Percentiles rank a stretch among this genome's conserved stretches.
Evolutionary conservation across 164 flowering plant genomes (phyloP).

Genomic region (Piper betle): DNA sequence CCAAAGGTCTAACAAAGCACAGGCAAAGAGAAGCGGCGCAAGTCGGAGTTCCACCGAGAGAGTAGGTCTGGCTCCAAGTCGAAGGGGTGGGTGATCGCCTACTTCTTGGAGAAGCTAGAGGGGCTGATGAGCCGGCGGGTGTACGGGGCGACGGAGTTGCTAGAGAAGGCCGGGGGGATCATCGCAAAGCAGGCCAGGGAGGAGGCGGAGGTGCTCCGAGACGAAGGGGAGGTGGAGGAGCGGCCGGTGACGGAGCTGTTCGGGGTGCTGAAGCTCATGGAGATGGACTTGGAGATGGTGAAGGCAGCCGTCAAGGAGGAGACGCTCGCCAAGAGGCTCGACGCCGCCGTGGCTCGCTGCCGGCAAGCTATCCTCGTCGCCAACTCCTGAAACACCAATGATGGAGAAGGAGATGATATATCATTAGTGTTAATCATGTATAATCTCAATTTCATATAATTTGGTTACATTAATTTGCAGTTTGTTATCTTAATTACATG

Average conservation of each 20-base stretch:
- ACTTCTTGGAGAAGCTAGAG: conserved; percentile 65
- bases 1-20: no score
- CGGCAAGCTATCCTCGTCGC: conserved; percentile 94
- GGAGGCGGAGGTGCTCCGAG: conserved; percentile 70
- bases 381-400: conserved; percentile 24
- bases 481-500: no score
- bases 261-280: conserved; percentile 68
- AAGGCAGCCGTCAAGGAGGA: conserved; percentile 78
- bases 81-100: conserved; percentile 55
- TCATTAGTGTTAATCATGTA: no score
- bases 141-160: conserved; percentile 50
- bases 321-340: conserved; percentile 56
- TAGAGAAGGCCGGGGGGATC: conserved; percentile 65
- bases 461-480: no score
- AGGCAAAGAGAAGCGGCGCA: no score
- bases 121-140: conserved; percentile 44
- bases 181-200: conserved; percentile 78
- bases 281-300: conserved; percentile 89
- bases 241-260: conserved; percentile 66
- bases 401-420: no score
- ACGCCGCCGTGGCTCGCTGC: conserved; percentile 74
- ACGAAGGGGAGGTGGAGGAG: conserved; percentile 79
- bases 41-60: no score
- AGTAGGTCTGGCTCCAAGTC: no score
- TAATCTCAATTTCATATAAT: no score